These are phyloP conservation scores for Metarhizium sp. DNA, from an alignment of 2,329 filamentous ascomycete species.

Conservation along the genomic window DNA sequence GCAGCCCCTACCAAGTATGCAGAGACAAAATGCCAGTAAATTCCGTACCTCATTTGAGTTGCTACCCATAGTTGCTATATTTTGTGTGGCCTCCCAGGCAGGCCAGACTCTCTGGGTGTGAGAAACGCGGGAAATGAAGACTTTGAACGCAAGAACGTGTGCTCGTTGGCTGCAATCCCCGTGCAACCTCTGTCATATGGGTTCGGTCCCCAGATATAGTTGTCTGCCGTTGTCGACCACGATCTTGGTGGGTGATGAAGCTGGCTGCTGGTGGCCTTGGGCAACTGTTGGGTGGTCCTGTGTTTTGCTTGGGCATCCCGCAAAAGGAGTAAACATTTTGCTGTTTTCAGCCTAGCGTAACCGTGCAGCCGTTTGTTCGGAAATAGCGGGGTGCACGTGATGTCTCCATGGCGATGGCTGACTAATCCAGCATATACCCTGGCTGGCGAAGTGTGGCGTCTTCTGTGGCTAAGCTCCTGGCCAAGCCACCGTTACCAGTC, in stretches of 20 bases:
- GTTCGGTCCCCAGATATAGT: background rate
- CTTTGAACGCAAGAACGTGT: background rate
- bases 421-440: too few relatives aligned
- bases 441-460: background rate
- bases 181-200: background rate
- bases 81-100: background rate
- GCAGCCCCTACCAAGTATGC: slow-evolving; percentile 1
- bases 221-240: background rate
- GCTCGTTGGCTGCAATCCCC: background rate
- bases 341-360: slow-evolving; percentile 14
- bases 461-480: background rate
- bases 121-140: background rate
- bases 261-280: background rate
- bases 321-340: slow-evolving; percentile 21
- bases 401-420: background rate
- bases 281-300: slow-evolving; percentile 1
- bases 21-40: background rate
- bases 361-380: background rate
- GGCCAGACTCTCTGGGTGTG: background rate
- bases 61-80: slow-evolving; percentile 15
- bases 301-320: slow-evolving; percentile 17
- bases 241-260: background rate
- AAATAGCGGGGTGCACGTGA: background rate
- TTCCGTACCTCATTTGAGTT: slow-evolving; percentile 18
- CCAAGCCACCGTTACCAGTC: background rate